These are phyloP conservation scores for Pythium dissimile DNA, from an alignment of 352 stramenopile species.

Conservation along the genomic window DNA sequence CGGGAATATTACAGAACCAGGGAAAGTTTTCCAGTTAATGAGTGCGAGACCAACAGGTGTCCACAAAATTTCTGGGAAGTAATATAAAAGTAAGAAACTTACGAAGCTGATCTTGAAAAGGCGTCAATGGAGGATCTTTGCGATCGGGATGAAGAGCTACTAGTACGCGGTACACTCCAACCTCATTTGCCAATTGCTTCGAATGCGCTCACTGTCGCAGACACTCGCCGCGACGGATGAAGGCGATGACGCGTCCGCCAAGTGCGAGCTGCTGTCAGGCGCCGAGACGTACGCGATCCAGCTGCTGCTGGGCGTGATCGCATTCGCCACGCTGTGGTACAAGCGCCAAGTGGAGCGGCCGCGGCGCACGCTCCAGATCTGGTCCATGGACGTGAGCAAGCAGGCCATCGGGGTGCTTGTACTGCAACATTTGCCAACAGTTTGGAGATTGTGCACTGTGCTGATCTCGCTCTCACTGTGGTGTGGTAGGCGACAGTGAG, in stretches of 20 bases:
- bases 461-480: background rate
- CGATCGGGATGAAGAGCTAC: too few species aligned
- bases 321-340: constrained; percentile 75
- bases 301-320: constrained; percentile 57
- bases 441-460: too few species aligned
- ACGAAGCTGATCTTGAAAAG: too few species aligned
- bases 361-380: constrained; percentile 66
- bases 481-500: constrained; percentile 39
- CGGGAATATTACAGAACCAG: constrained; percentile 18
- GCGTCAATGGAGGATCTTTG: too few species aligned
- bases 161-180: too few species aligned
- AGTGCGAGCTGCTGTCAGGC: constrained; percentile 66
- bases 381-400: constrained; percentile 80
- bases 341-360: constrained; percentile 80
- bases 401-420: constrained; percentile 72
- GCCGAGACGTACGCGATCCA: constrained; percentile 69
- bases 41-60: too few species aligned
- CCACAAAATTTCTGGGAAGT: too few species aligned
- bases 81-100: too few species aligned
- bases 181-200: too few species aligned
- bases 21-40: too few species aligned
- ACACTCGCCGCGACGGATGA: constrained; percentile 17
- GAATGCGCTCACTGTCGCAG: too few species aligned
- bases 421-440: too few species aligned
- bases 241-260: constrained; percentile 19